Evolutionary conservation across 176 grass and related monocot genomes (phyloP).

Genomic region (Poa annua): DNA sequence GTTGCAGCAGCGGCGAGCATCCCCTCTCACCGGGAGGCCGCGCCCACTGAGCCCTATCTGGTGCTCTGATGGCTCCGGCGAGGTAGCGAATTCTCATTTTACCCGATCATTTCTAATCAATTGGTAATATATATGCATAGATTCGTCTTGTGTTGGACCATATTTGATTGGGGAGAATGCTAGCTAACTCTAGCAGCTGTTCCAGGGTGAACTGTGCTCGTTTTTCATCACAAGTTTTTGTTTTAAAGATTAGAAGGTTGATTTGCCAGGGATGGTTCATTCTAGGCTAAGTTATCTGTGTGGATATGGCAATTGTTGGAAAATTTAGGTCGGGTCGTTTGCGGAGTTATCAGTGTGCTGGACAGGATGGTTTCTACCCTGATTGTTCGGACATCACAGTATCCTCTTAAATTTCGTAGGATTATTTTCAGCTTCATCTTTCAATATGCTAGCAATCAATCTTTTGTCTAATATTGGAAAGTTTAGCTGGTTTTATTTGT

Average conservation of each 20-base stretch:
- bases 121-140: background rate
- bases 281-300: background rate
- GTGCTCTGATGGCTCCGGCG: slow-evolving; percentile 36
- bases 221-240: background rate
- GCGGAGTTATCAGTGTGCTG: background rate
- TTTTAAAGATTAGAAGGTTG: background rate
- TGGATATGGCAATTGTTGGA: background rate
- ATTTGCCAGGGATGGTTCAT: no score
- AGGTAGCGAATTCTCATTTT: slow-evolving; percentile 26
- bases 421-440: background rate
- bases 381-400: background rate
- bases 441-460: background rate
- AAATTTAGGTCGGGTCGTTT: background rate
- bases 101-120: background rate
- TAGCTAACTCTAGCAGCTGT: background rate
- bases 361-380: background rate
- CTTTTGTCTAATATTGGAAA: background rate
- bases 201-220: background rate
- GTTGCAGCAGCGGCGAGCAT: background rate
- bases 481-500: background rate
- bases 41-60: background rate
- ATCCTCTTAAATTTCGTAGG: background rate
- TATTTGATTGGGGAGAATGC: background rate
- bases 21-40: background rate
- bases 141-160: slow-evolving; percentile 2